Conservation (phyloP, 225 moss, liverwort and hornwort genomes). For the Pleurozium schreberi region DNA sequence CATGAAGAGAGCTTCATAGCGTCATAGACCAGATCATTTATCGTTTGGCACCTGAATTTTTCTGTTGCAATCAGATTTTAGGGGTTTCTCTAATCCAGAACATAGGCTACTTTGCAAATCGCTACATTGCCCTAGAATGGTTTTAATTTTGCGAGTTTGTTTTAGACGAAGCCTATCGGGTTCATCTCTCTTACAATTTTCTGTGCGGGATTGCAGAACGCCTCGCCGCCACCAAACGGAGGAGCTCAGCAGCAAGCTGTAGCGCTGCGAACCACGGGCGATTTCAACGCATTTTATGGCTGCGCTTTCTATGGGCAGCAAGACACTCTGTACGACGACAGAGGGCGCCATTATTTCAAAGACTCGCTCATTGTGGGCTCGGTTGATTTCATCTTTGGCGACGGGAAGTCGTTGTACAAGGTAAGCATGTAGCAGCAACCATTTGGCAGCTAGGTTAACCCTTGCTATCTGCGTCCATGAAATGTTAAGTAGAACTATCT, state of each 20-base stretch:
- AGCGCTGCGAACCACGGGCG: conserved; percentile 42
- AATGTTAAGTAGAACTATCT: neutral
- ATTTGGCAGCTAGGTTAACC: neutral
- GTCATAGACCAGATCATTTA: neutral
- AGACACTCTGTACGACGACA: conserved; percentile 50
- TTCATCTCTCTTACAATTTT: neutral
- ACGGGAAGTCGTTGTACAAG: conserved; percentile 43
- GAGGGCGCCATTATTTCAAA: conserved; percentile 57
- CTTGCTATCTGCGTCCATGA: neutral
- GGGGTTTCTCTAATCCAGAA: neutral
- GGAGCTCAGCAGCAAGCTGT: conserved; percentile 50
- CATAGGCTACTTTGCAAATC: neutral
- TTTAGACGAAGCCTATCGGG: neutral
- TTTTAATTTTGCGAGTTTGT: neutral
- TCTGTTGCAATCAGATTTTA: neutral
- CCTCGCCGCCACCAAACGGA: conserved; percentile 37
- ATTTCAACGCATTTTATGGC: conserved; percentile 44
- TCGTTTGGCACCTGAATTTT: neutral
- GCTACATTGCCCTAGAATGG: neutral
- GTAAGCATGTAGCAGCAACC: neutral
- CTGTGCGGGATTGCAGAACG: conserved; percentile 14
- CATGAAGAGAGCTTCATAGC: neutral
- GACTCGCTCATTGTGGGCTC: conserved; percentile 41
- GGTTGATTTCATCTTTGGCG: conserved; percentile 52
- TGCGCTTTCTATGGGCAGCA: conserved; percentile 51